Evolutionary conservation across 139 green algal genomes (phyloP).

Genomic region (Auxenochlorella protothecoides): DNA sequence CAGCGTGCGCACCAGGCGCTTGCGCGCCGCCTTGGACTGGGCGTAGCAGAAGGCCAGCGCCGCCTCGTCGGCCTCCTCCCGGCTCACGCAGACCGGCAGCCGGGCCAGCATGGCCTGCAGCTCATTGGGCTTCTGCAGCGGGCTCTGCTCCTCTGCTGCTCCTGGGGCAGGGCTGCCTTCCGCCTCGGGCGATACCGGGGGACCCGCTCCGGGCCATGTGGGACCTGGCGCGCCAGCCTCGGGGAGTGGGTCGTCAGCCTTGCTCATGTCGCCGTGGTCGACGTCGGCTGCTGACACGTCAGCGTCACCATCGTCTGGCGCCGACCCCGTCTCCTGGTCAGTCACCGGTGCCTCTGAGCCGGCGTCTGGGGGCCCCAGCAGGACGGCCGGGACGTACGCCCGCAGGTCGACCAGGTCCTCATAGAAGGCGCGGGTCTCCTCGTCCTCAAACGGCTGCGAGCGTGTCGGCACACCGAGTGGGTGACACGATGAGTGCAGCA

Average conservation of each 20-base stretch:
- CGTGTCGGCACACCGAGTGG: no score
- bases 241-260: no score
- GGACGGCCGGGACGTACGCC: constrained; percentile 62
- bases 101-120: constrained; percentile 62
- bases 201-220: no score
- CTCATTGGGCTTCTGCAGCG: constrained; percentile 4
- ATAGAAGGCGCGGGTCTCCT: constrained; percentile 78
- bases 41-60: constrained; percentile 79
- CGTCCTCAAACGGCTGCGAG: constrained; percentile 67
- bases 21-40: constrained; percentile 66
- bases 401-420: constrained; percentile 69
- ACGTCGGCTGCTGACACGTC: neutral
- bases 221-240: no score
- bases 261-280: neutral
- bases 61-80: constrained; percentile 71
- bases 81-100: constrained; percentile 57
- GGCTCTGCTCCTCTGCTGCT: neutral
- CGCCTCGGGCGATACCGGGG: no score
- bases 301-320: neutral
- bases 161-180: neutral
- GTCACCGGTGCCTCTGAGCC: neutral
- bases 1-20: constrained; percentile 45
- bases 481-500: no score
- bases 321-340: neutral
- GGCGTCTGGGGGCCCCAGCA: constrained; percentile 40